phyloP scores from a whole-genome alignment of 495 filamentous ascomycete genomes.

The Xylaria venustula region DNA sequence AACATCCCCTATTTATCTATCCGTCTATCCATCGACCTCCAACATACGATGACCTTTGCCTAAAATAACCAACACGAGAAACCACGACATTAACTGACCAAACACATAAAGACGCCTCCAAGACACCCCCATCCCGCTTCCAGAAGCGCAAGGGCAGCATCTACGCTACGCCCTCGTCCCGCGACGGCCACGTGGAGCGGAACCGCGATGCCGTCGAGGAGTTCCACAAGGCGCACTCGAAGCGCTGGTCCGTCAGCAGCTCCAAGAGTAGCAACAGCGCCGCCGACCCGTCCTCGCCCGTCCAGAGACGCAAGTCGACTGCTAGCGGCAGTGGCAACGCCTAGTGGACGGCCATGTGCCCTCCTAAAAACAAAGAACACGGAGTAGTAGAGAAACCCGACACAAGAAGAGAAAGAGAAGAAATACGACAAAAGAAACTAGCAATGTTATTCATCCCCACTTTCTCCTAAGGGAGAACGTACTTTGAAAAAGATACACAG shows the following conservation, averaged over 20 bases:
- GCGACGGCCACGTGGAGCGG: conserved; percentile 56
- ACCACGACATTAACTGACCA: too few relatives aligned
- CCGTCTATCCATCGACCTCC: too few relatives aligned
- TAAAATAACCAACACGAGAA: too few relatives aligned
- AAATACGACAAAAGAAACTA: too few relatives aligned
- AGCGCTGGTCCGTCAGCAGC: conserved; percentile 32
- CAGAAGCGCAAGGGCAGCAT: conserved; percentile 64
- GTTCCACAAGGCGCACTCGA: conserved; percentile 45
- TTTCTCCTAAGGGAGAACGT: not conserved
- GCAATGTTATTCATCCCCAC: too few relatives aligned
- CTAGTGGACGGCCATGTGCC: not conserved
- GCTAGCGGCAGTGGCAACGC: not conserved
- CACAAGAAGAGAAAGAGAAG: not conserved
- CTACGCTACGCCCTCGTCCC: conserved; percentile 56
- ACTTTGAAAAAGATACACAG: not conserved
- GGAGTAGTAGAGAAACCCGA: not conserved
- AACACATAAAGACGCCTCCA: conserved; percentile 53
- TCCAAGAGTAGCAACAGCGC: conserved; percentile 17
- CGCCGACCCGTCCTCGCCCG: conserved; percentile 11
- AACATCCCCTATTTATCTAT: conserved; percentile 1
- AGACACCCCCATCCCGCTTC: conserved; percentile 60
- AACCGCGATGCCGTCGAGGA: conserved; percentile 41
- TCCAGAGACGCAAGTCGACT: conserved; percentile 8
- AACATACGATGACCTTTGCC: too few relatives aligned
- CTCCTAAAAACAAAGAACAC: not conserved